Conservation (phyloP, 2,329 filamentous ascomycete genomes). For the Monosporascus sp. region DNA sequence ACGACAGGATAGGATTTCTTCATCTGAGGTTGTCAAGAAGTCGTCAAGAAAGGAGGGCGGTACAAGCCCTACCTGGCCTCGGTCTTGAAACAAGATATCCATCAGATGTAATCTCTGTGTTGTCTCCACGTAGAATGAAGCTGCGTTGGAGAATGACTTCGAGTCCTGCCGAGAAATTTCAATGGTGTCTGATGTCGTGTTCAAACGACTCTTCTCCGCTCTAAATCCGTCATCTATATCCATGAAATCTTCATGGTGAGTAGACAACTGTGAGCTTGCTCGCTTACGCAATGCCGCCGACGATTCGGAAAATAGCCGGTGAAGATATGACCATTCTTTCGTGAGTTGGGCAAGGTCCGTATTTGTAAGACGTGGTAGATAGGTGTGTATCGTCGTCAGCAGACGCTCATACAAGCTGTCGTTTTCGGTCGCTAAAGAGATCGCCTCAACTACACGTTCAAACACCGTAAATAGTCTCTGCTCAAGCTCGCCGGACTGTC, state of each 20-base stretch:
- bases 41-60: conserved; percentile 45
- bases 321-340: conserved; percentile 33
- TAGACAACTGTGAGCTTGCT: conserved; percentile 24
- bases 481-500: conserved; percentile 44
- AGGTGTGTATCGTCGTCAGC: conserved; percentile 38
- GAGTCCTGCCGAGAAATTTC: conserved; percentile 42
- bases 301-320: conserved; percentile 38
- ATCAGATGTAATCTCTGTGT: conserved; percentile 41
- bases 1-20: conserved; percentile 49
- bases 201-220: conserved; percentile 49
- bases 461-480: conserved; percentile 34
- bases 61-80: conserved; percentile 41
- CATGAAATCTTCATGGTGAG: conserved; percentile 18
- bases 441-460: conserved; percentile 34
- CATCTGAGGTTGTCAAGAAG: conserved; percentile 42
- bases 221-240: conserved; percentile 58
- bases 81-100: conserved; percentile 35
- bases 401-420: conserved; percentile 39
- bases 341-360: conserved; percentile 32
- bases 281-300: conserved; percentile 28
- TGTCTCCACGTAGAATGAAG: conserved; percentile 44
- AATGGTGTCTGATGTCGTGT: conserved; percentile 27
- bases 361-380: conserved; percentile 39
- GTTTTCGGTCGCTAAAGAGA: conserved; percentile 40
- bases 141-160: conserved; percentile 34